Evolutionary conservation across 75 land plant genomes (phyloP).

Genomic region (Cupressus sempervirens): DNA sequence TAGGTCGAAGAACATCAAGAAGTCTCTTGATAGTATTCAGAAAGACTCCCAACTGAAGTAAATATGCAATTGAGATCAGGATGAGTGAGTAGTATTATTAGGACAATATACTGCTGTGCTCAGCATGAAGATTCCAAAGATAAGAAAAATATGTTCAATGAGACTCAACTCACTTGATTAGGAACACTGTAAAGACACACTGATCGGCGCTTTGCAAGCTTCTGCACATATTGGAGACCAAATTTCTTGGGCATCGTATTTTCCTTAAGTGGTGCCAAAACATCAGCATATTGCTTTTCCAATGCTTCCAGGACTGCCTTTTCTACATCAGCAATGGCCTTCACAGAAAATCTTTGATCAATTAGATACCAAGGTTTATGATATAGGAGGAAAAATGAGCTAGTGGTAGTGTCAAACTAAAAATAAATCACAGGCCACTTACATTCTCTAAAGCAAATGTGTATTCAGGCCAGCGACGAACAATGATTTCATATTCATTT

Average conservation of each 20-base stretch:
- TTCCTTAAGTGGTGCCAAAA: slow-evolving; percentile 84
- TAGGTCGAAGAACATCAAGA: slow-evolving; percentile 74
- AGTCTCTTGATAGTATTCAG: slow-evolving; percentile 84
- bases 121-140: not conserved
- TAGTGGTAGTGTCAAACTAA: not conserved
- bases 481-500: slow-evolving; percentile 80
- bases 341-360: slow-evolving; percentile 13
- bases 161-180: slow-evolving; percentile 55
- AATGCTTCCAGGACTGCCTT: slow-evolving; percentile 78
- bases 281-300: slow-evolving; percentile 90
- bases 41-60: slow-evolving; percentile 71
- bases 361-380: not conserved
- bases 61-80: not conserved
- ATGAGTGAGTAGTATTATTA: not conserved
- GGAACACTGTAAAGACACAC: slow-evolving; percentile 61
- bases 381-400: not conserved
- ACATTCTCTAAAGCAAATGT: slow-evolving; percentile 73
- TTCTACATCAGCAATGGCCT: slow-evolving; percentile 96
- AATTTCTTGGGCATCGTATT: slow-evolving; percentile 61
- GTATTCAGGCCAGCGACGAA: slow-evolving; percentile 91
- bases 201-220: slow-evolving; percentile 56
- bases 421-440: slow-evolving; percentile 15
- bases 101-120: not conserved
- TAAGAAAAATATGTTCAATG: not conserved
- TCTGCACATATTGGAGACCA: slow-evolving; percentile 87